Evolutionary conservation across 495 filamentous ascomycete species (phyloP), one percentile per base, ranked within the genome.

Genomic region (Podospora conica): DNA sequence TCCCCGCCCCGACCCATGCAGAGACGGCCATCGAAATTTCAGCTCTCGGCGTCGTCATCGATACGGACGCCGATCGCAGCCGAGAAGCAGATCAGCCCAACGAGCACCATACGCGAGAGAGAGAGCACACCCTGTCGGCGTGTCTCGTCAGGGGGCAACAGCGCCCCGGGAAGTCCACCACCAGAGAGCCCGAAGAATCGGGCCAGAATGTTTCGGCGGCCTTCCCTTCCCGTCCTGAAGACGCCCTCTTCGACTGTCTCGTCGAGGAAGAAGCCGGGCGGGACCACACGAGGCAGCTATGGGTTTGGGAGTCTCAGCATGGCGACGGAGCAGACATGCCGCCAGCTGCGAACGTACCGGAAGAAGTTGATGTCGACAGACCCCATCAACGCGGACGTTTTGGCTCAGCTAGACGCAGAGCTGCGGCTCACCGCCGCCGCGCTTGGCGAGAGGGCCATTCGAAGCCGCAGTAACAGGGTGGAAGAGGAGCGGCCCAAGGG

Each of bases 321-420:
- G 77, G 87, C 90, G 8, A 94, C 90, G 1, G 90, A 95, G 69
- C 89, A 93, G 66, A 81, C 92, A 0, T 92, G 89, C 69, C 89
- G 90, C 25, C 88, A 88, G 6, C 81, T 98, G 8, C 86, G 89
- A 59, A 85, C 88, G 2, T 97, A 96, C 71, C 85, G 95, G 18
- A 94, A 92, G 77, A 91, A 91, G 71, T 83, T 97, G 9, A 77
- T 85, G 23, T 86, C 85, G 12, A 85, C 84, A 12, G 84, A 86
- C 29, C 77, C 83, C 2, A 85, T 93, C 53, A 83, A 83, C 28
- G 78, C 86, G 12, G 88, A 92, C 60, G 75, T 85, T 3, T 77
- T 90, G 21, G 85, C 86, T 53, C 90, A 96, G 71, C 80, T 96
- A 7, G 91, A 95, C 65, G 84, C 87, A 48, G 94, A 96, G 74